phyloP scores from a whole-genome alignment of 176 grass and related monocot genomes.

The Eleusine indica region DNA sequence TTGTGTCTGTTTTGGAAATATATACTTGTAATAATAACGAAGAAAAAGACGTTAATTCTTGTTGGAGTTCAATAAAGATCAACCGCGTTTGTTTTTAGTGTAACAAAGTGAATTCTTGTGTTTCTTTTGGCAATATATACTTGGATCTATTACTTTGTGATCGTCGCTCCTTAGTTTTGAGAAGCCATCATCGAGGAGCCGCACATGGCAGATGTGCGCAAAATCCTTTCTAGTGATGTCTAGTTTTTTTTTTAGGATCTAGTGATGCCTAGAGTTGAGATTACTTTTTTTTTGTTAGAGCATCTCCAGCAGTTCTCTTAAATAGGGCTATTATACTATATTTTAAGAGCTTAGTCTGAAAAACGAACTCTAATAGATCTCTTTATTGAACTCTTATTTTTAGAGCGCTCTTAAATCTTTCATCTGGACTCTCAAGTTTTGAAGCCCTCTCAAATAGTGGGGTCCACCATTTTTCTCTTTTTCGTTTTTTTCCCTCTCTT shows the following conservation, averaged over 20 bases:
- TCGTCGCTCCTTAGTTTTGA: conserved; percentile 14
- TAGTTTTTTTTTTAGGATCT: no score
- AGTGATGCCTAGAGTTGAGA: not conserved
- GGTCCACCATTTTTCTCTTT: no score
- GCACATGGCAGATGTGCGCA: not conserved
- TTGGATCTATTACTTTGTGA: not conserved
- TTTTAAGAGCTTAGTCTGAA: no score
- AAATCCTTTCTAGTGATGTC: not conserved
- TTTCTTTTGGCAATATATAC: not conserved
- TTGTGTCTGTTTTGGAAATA: not conserved
- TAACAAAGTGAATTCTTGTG: not conserved
- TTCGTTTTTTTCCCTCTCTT: no score
- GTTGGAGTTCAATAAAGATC: not conserved
- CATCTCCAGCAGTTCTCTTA: no score
- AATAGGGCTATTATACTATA: no score
- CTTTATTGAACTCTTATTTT: no score
- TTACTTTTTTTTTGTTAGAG: not conserved
- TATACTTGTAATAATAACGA: not conserved
- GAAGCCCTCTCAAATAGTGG: no score
- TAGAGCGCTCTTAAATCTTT: no score
- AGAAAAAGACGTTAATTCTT: not conserved
- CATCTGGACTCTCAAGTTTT: no score
- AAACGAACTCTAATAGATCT: no score
- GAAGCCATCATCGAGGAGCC: not conserved
- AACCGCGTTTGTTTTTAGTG: not conserved